These are phyloP conservation scores for Fusarium buxicola DNA, from an alignment of 2,329 filamentous ascomycete species.

Conservation along the genomic window DNA sequence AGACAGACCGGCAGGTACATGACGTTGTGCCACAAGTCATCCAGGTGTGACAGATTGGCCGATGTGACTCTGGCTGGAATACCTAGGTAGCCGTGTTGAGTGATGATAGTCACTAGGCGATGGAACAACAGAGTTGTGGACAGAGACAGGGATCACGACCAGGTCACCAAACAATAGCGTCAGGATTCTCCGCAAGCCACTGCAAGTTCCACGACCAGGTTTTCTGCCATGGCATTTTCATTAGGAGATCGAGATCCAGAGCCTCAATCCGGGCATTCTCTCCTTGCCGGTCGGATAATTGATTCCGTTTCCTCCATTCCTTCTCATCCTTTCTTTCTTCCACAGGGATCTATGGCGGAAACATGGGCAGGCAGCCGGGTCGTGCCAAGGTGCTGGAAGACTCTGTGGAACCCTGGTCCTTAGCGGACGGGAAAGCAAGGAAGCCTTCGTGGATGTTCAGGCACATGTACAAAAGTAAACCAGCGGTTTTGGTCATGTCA, in stretches of 20 bases:
- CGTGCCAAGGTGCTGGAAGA: constrained; percentile 36
- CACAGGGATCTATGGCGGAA: constrained; percentile 40
- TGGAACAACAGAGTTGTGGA: constrained; percentile 23
- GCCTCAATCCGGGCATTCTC: constrained; percentile 5
- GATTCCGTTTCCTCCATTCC: neutral
- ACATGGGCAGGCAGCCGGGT: constrained; percentile 31
- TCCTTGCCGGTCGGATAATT: constrained; percentile 3
- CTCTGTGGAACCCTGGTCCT: constrained; percentile 30
- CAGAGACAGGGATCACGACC: constrained; percentile 24
- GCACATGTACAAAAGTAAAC: constrained; percentile 23
- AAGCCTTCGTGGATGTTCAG: constrained; percentile 33
- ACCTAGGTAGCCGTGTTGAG: neutral
- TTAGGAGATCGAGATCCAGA: constrained; percentile 39
- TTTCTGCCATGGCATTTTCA: constrained; percentile 12
- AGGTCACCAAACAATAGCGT: constrained; percentile 6
- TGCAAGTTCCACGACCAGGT: constrained; percentile 23
- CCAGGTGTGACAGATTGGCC: constrained; percentile 29
- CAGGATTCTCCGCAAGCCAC: constrained; percentile 14
- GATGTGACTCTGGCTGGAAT: constrained; percentile 17
- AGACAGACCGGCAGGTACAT: constrained; percentile 28
- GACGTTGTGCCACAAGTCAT: constrained; percentile 28
- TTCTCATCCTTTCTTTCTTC: constrained; percentile 8
- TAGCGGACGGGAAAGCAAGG: constrained; percentile 33
- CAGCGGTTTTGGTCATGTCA: constrained; percentile 1
- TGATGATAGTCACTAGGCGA: constrained; percentile 7